Base-by-base conservation (phyloP, 31 red algal species). In the Pterothamnion heteromorphum region DNA sequence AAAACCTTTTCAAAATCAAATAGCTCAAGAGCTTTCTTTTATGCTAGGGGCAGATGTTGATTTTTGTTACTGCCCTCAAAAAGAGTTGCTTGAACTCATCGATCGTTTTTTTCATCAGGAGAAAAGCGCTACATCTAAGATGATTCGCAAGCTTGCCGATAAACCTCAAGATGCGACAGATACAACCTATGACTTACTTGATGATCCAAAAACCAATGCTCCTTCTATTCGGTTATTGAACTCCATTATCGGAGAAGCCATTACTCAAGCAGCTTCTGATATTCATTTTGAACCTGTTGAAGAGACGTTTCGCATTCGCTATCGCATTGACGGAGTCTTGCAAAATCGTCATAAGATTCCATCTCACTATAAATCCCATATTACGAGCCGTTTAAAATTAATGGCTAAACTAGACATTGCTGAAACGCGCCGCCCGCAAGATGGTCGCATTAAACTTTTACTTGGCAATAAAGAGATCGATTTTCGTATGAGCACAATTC, bases 391-490 rank as follows among this genome's bases (percentile, higher is more conserved):
- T 76, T 30, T 76, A 26, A 76, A 76, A 76, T 26, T 76, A 30
- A 76, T 76, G 72, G 72, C 33, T 32, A 76, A 26, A 26, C n/a
- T 89, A 44, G 57, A 71, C 23, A 89, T 89, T 41, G 36, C 87
- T 44, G 87, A 89, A 41, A 89, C 44, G 43, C 87, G 87, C 87
- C 43, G 44, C 20, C 87, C 87, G 22, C 87, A 89, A 41, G 87
- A 89, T 64, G 87, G 87, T 35, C 36, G 87, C 28, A 89, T 89
- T 71, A 36, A 64, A 26, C n/a, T 89, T 22, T 39, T 24, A 32
- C n/a, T 89, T 27, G 44, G 24, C 33, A 44, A 35, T 26, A 30
- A 41, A 26, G 44, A 64, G 23, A 35, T 89, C 23, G 87, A 89
- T 64, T 64, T 89, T 27, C 87, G 87, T 64, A 44, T 89, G 43